phyloP scores from a whole-genome alignment of 495 filamentous ascomycete genomes.

The Patellaria atrata region DNA sequence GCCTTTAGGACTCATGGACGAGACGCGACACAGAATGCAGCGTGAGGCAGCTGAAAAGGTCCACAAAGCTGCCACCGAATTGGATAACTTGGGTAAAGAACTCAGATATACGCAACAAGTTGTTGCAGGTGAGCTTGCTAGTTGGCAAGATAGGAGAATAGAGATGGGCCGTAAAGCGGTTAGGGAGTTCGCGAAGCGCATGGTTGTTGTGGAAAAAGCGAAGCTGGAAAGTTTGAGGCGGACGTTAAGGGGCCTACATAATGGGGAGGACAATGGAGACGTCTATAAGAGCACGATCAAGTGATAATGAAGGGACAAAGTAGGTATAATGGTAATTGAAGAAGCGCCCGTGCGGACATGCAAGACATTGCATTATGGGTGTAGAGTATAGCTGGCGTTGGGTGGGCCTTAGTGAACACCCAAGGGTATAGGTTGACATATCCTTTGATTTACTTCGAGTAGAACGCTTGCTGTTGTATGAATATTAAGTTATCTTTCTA shows the following conservation, averaged over 20 bases:
- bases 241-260: constrained; percentile 41
- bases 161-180: constrained; percentile 61
- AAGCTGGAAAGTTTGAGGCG: constrained; percentile 68
- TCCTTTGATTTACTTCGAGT: too few species aligned
- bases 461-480: too few species aligned
- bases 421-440: too few species aligned
- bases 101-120: constrained; percentile 85
- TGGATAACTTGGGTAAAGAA: constrained; percentile 55
- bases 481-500: too few species aligned
- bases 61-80: constrained; percentile 45
- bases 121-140: constrained; percentile 79
- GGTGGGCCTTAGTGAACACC: too few species aligned
- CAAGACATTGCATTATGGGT: too few species aligned
- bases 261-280: constrained; percentile 6
- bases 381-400: too few species aligned
- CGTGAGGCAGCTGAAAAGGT: constrained; percentile 68
- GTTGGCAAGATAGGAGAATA: constrained; percentile 81
- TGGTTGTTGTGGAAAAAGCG: constrained; percentile 64
- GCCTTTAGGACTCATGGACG: constrained; percentile 75
- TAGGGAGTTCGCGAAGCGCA: constrained; percentile 57
- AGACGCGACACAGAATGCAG: constrained; percentile 65
- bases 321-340: too few species aligned
- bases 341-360: too few species aligned
- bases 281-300: too few species aligned
- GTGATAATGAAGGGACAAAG: too few species aligned